A percentile compares a stretch with the other conserved stretches of the same genome.
These are phyloP conservation scores for Lentinula sp. DNA, from an alignment of 768 basidiomycete species.

Conservation along the genomic window DNA sequence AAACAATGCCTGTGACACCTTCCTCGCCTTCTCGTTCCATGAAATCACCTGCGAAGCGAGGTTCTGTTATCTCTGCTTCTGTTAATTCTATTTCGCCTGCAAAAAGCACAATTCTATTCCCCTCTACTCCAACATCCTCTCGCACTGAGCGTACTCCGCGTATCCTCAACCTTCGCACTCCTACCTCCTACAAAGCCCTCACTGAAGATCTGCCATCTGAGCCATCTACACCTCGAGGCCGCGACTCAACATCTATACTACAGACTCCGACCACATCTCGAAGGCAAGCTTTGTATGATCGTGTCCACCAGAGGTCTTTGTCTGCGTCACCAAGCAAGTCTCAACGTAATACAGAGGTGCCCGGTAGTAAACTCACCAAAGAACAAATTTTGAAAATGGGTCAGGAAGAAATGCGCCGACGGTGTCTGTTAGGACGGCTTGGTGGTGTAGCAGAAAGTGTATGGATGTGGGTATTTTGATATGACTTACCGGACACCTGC, in stretches of 20 bases:
- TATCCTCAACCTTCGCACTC: conserved; percentile 41
- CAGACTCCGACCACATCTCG: conserved; percentile 71
- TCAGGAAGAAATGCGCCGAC: conserved; percentile 72
- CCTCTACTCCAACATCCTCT: conserved; percentile 56
- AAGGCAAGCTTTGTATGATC: conserved; percentile 76
- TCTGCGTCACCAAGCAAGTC: conserved; percentile 60
- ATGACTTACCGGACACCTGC: background rate
- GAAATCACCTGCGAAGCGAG: conserved; percentile 35
- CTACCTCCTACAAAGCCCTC: conserved; percentile 28
- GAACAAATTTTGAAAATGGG: conserved; percentile 66
- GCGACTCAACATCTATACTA: conserved; percentile 48
- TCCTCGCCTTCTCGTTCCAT: conserved; percentile 31
- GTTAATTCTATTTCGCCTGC: conserved; percentile 32
- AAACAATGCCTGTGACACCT: conserved; percentile 30
- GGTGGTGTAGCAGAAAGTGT: conserved; percentile 80
- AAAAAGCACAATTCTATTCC: conserved; percentile 47
- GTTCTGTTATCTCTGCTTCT: conserved; percentile 39
- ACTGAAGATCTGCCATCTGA: conserved; percentile 28
- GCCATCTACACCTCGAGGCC: conserved; percentile 60
- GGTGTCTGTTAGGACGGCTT: conserved; percentile 73
- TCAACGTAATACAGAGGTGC: conserved; percentile 27
- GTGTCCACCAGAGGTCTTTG: conserved; percentile 68
- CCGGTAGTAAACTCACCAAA: conserved; percentile 45
- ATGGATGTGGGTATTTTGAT: conserved; percentile 63
- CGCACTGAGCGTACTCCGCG: conserved; percentile 32